Evolutionary conservation across 139 green algal genomes (phyloP).

Genomic region (Chlamydomonas applanata): DNA sequence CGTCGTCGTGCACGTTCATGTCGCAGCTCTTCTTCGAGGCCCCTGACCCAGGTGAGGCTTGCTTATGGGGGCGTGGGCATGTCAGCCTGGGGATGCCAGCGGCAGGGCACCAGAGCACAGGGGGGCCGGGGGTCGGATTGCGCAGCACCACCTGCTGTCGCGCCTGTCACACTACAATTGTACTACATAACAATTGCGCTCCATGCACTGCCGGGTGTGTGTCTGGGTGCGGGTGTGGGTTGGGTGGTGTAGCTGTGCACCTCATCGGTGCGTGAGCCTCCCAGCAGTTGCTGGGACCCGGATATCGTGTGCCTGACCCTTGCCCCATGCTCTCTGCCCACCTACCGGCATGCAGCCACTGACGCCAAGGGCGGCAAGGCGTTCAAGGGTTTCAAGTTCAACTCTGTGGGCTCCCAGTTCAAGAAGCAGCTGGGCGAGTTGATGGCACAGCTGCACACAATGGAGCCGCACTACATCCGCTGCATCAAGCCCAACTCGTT

Average conservation of each 20-base stretch:
- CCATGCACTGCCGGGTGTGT: no score
- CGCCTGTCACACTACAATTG: no score
- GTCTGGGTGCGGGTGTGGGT: no score
- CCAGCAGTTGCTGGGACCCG: no score
- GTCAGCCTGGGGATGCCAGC: no score
- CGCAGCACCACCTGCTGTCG: no score
- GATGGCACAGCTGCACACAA: constrained; percentile 84
- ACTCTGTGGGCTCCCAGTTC: constrained; percentile 87
- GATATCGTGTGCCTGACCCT: no score
- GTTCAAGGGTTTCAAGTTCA: constrained; percentile 81
- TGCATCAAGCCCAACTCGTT: constrained; percentile 98
- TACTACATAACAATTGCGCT: no score
- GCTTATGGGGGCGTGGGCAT: neutral
- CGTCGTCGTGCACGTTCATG: constrained; percentile 63
- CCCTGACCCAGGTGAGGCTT: constrained; percentile 23
- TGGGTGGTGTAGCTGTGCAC: no score
- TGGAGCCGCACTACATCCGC: constrained; percentile 98
- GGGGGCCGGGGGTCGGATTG: no score
- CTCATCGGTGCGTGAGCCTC: no score
- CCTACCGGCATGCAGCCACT: neutral
- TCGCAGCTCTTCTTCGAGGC: constrained; percentile 63
- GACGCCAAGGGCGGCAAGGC: constrained; percentile 7
- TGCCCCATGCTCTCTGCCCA: neutral
- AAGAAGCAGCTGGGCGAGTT: constrained; percentile 94
- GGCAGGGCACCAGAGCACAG: no score